Conservation (phyloP, 2,329 filamentous ascomycete genomes). For the Fusarium citri region DNA sequence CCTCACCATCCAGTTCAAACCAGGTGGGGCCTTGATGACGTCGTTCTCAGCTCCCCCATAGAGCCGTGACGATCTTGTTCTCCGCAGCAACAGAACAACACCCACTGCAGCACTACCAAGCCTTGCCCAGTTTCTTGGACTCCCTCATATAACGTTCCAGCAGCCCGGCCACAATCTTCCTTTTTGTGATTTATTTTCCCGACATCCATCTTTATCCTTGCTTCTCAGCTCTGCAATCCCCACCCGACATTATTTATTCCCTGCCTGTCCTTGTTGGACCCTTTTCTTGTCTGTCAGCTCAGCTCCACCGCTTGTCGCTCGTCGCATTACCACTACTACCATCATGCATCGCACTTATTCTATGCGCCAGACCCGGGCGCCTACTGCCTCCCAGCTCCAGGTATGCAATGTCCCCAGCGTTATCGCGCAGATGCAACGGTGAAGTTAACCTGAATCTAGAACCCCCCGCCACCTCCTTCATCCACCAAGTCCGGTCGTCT, state of each 20-base stretch:
- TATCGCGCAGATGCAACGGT: background rate
- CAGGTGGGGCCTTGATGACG: constrained; percentile 45
- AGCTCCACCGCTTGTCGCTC: constrained; percentile 40
- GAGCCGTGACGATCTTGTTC: constrained; percentile 47
- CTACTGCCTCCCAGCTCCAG: constrained; percentile 84
- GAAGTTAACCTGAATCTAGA: constrained; percentile 64
- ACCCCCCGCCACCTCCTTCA: constrained; percentile 90
- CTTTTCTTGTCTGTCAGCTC: constrained; percentile 20
- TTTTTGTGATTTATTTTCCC: constrained; percentile 20
- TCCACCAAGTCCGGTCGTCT: constrained; percentile 91
- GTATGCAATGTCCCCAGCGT: constrained; percentile 51
- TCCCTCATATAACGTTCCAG: constrained; percentile 46
- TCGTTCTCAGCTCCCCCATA: constrained; percentile 41
- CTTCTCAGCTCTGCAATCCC: constrained; percentile 38
- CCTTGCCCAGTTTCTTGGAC: constrained; percentile 37
- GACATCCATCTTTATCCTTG: constrained; percentile 39
- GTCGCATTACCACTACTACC: constrained; percentile 44
- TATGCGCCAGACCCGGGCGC: constrained; percentile 96
- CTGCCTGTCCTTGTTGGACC: constrained; percentile 30
- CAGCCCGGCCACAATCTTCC: constrained; percentile 38
- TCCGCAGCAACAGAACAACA: constrained; percentile 46
- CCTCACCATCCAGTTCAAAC: constrained; percentile 28
- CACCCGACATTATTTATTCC: constrained; percentile 37
- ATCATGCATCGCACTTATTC: constrained; percentile 98
- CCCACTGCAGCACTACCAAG: constrained; percentile 26